Base-by-base conservation (phyloP, 75 land plant species). In the Sequoiadendron giganteum region DNA sequence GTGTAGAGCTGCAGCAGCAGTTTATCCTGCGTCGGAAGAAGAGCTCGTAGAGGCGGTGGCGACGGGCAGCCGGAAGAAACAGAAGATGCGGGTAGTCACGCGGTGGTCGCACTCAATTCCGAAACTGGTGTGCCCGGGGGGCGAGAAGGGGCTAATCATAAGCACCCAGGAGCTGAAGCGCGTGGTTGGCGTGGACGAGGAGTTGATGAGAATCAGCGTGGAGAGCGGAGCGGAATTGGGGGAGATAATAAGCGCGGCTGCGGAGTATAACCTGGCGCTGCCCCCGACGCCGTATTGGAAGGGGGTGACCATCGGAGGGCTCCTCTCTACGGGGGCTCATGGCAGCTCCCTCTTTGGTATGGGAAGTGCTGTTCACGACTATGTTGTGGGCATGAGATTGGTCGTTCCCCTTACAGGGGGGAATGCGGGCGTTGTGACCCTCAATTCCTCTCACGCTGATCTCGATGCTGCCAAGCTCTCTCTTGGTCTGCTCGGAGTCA, bases 401-500 rank as follows among this genome's bases (percentile, higher is more conserved):
- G 94, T 96, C 10, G 91, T 90, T 0, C 93, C 95, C 0, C 92
- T 92, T 1, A 21, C 86, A 2, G 89, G 91, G 18, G 87, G 79
- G 11, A 91, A 95, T 1, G 95, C 89, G 9, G 91, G 73, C 56
- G 92, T 93, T 7, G 68, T 93, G 42, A 78, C 48, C 3, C 76
- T 95, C 28, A 90, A 36, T n/a, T 87, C 48, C 14, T 68, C 72
- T 18, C 39, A 90, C 25, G 87, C 89, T 0, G 93, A 92, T 18
- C 72, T 96, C 48, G 86, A 95, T 88, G 98, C 98, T 5, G 97
- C 87, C 2, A 94, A 86, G 85, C 90, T 95, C 1, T 95, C 96
- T 8, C 91, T 96, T 25, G 98, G 97, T 13, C 95, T 96, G 36
- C 93, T 96, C 72, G 98, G 98, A 39, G 94, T 94, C 85, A 89